Evolutionary conservation across 1,284 basidiomycete species (phyloP), one percentile per base, ranked within the genome.

Genomic region (Earliella scabrosa): DNA sequence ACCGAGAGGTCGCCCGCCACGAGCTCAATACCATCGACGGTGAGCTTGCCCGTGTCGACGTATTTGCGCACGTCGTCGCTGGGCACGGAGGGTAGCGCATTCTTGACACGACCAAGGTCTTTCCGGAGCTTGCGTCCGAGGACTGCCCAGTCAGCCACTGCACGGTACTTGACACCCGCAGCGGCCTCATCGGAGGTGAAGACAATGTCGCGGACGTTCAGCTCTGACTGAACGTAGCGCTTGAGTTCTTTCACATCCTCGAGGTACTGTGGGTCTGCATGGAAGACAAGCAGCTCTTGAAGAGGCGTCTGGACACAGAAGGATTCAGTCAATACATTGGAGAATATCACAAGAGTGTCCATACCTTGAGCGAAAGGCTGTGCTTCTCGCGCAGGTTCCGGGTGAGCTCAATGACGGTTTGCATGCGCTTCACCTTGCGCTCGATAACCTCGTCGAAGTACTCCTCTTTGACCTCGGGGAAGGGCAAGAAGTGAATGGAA

Each of bases 361-460:
- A 10, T 47, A 92, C 94, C 85, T 97, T 97, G 65, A 97, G 81
- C n/a, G 92, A 92, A 50, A 98, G 75, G 52, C 87, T 93, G 71
- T 93, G 87, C 67, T 86, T 87, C 75, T 98, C 96, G 55, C 97
- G 90, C 64, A 98, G 83, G 63, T 90, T 89, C 63, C 97, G 87
- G 18, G 91, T 90, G 59, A 99, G 79, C 60, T 98, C 95, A 63
- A 99, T 98, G 69, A 99, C 92, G 13, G 87, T 82, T 74, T 98
- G 95, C 87, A 99, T 94, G 24, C 95, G 88, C 75, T 92, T 86
- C 45, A 99, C 94, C 75, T 97, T 92, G 51, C 96, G 87, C 78
- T 98, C 95, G 64, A 99, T 97, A 67, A 90, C 90, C n/a, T 82
- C 85, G 74, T 99, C 95, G 71, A 98, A 95, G 78, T 98, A 99